These are phyloP conservation scores for Ceriops decandra DNA, from an alignment of 345 rosid species.

Conservation along the genomic window DNA sequence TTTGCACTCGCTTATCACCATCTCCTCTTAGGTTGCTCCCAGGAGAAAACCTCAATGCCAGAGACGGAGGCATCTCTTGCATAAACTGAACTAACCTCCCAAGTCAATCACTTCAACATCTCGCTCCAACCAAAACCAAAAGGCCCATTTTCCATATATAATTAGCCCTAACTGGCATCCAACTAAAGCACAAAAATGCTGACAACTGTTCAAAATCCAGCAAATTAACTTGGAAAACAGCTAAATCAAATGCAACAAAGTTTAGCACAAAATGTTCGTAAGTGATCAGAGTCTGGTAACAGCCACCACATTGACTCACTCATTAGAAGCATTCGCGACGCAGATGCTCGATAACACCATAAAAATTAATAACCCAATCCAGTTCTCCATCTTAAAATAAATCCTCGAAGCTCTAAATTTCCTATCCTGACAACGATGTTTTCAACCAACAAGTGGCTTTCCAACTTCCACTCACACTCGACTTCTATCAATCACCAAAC, in stretches of 20 bases:
- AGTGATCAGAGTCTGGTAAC: no score
- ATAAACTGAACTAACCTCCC: constrained; percentile 7
- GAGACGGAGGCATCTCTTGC: constrained; percentile 79
- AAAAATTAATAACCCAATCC: constrained; percentile 8
- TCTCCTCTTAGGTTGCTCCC: constrained; percentile 58
- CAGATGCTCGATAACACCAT: constrained; percentile 8
- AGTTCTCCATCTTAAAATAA: constrained; percentile 2
- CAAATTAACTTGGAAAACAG: constrained; percentile 4
- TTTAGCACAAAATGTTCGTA: no score
- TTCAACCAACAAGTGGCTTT: constrained; percentile 11
- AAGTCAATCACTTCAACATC: constrained; percentile 19
- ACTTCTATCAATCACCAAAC: constrained; percentile 12
- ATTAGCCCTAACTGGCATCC: constrained; percentile 16
- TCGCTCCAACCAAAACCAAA: constrained; percentile 2
- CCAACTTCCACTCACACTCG: constrained; percentile 6
- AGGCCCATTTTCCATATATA: constrained; percentile 11
- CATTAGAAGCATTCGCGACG: constrained; percentile 20
- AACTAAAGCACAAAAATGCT: background rate
- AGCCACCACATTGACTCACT: background rate
- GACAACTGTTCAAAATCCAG: background rate
- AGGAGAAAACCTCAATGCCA: constrained; percentile 71
- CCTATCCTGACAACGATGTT: constrained; percentile 8
- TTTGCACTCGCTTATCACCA: constrained; percentile 63
- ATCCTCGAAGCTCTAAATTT: constrained; percentile 34
- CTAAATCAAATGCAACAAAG: no score